phyloP scores from a whole-genome alignment of 371 early-diverging fungal genomes.

The Parasitella parasitica region DNA sequence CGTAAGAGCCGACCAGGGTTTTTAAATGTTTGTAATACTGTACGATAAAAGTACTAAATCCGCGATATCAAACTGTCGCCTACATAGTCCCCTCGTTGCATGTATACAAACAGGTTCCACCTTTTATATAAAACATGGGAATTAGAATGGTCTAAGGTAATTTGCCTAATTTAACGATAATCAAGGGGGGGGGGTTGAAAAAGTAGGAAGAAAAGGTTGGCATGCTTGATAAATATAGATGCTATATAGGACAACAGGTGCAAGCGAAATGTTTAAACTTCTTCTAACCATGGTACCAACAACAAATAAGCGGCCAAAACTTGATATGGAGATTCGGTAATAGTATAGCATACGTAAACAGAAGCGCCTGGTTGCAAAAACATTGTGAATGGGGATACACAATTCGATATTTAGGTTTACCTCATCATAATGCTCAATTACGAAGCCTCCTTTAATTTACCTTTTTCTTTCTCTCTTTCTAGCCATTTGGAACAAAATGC shows the following conservation, averaged over 20 bases:
- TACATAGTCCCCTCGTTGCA: background rate
- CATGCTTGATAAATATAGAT: background rate
- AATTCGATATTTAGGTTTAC: background rate
- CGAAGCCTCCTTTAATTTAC: background rate
- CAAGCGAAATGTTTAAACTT: too few species aligned
- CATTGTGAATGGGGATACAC: background rate
- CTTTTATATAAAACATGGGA: background rate
- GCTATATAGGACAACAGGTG: too few species aligned
- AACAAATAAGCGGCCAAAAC: background rate
- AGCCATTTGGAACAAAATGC: constrained; percentile 8
- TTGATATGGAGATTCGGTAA: background rate
- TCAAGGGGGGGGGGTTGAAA: background rate
- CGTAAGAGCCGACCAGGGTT: too few species aligned
- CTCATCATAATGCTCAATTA: background rate
- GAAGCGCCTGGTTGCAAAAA: background rate
- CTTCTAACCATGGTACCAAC: too few species aligned
- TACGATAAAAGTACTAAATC: background rate
- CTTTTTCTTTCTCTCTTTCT: background rate
- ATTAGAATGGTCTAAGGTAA: background rate
- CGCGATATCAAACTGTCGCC: background rate
- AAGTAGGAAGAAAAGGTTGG: background rate
- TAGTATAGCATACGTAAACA: too few species aligned
- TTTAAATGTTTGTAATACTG: background rate
- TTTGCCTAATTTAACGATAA: background rate
- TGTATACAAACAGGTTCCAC: background rate